Conservation (phyloP, 2,329 filamentous ascomycete genomes). For the Aspergillus neotritici region DNA sequence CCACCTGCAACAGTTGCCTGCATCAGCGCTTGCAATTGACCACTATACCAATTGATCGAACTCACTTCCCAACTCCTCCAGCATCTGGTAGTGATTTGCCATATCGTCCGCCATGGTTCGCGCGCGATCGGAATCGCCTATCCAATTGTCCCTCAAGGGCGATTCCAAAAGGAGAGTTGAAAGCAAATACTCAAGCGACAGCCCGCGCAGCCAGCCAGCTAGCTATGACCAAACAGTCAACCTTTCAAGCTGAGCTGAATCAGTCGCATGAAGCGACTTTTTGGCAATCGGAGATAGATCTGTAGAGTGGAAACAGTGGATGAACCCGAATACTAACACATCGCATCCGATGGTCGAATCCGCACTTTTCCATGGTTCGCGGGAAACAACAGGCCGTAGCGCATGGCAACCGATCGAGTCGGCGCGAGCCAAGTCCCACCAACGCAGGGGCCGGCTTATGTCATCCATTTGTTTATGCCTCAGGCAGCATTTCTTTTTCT, state of each 20-base stretch:
- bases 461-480: not conserved
- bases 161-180: conserved; percentile 6
- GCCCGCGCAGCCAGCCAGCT: conserved; percentile 11
- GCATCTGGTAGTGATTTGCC: conserved; percentile 83
- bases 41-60: conserved; percentile 18
- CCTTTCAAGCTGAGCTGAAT: conserved; percentile 12
- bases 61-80: conserved; percentile 93
- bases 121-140: conserved; percentile 11
- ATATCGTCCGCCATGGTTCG: conserved; percentile 48
- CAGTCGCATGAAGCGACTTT: conserved; percentile 7
- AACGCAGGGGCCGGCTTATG: conserved; percentile 1
- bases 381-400: conserved; percentile 17
- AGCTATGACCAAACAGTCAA: conserved; percentile 11
- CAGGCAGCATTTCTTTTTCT: not conserved
- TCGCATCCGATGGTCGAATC: conserved; percentile 16
- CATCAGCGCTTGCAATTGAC: conserved; percentile 13
- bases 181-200: conserved; percentile 9
- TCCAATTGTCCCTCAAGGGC: conserved; percentile 7
- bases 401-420: conserved; percentile 20
- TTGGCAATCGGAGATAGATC: conserved; percentile 3
- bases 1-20: conserved; percentile 55
- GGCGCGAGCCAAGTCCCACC: conserved; percentile 1
- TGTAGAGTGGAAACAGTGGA: conserved; percentile 3
- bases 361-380: conserved; percentile 17
- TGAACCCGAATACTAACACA: conserved; percentile 8